Evolutionary conservation across 768 basidiomycete species (phyloP), one percentile per base, ranked within the genome.

Genomic region (Lactarius sanguifluus): DNA sequence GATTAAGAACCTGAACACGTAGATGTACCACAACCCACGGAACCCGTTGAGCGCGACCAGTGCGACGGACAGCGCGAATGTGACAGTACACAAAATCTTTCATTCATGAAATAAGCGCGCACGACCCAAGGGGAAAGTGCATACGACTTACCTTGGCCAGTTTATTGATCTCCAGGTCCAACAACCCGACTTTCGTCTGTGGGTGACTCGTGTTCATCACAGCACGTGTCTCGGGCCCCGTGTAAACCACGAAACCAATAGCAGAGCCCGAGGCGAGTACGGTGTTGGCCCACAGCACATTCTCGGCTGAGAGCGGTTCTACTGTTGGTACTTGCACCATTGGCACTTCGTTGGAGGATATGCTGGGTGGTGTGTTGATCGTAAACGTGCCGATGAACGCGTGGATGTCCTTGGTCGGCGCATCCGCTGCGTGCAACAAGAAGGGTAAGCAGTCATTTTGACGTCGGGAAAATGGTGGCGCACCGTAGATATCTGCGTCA

Each of bases 121-220:
- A 13, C 38, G 23, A 43, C 38, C 50, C 18, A 28, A 34, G 13
- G 30, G 20, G 36, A 34, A 56, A 43, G 6, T n/a, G 5, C 47
- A 20, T 23, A 40, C 45, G 45, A 72, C 77, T 16, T 61, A 94
- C 96, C 85, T 99, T 99, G 4, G 97, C 94, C 45, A 99, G 84
- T 57, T 87, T 86, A 74, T 98, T 98, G 70, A 99, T 96, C 76
- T 99, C 97, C 58, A 94, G 72, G 77, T 99, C 97, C 63, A 98
- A 75, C 57, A 96, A 74, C 3, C 97, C 97, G 56, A 92, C 85
- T 76, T 99, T 99, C 1, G 96, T 98, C 71, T 89, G 90, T 0
- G 97, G 96, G 77, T 96, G 94, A 71, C 92, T 95, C 5, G 97
- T 99, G 71, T 99, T 99, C 94, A 99, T 94, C 28, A 98, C 96